Evolutionary conservation across 148 eudicot species (phyloP), one percentile per base, ranked within the genome.

Genomic region (Arctostaphylos glauca): DNA sequence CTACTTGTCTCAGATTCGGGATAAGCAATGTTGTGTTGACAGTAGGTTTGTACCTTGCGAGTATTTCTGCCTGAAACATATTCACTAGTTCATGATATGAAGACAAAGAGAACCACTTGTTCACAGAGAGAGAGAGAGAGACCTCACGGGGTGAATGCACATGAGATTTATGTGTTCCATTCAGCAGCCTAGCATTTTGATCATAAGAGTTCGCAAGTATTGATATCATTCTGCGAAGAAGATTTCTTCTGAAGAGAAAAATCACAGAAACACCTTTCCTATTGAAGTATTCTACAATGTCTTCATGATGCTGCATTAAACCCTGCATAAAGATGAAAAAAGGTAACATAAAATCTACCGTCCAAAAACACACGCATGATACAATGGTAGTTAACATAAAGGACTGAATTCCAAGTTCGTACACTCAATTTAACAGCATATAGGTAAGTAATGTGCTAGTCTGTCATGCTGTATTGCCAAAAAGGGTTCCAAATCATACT

Each of bases 161-260:
- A 74, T 95, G 98, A 76, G 98, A 93, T 83, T 91, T 93, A 81
- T 95, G 98, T 16, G 90, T 93, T 85, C 97, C 97, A 71, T 95
- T 93, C 64, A 95, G 87, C 21, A 85, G 91, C 88, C 89, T 93
- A 70, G 85, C 87, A 84, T 88, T 91, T 71, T 88, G 94, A 79
- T 95, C 98, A 78, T 92, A 94, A 2, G 93, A 83, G 87, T 95
- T 95, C 43, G 94, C 98, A 71, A 92, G 95, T 44, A 92, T 91
- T 43, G 98, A 95, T 73, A 95, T 82, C 95, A 91, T 93, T 68
- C 97, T 86, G 16, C 96, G 92, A 71, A 95, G 81, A 62, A 92
- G 92, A 85, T 95, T 95, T 89, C 97, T 92, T 88, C 98, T 84
- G 72, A 95, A 95, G 67, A 95, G 96, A 85, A 95, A 92, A 25